Base-by-base conservation (phyloP, 2,329 filamentous ascomycete species). In the Sclerotinia glacialis region DNA sequence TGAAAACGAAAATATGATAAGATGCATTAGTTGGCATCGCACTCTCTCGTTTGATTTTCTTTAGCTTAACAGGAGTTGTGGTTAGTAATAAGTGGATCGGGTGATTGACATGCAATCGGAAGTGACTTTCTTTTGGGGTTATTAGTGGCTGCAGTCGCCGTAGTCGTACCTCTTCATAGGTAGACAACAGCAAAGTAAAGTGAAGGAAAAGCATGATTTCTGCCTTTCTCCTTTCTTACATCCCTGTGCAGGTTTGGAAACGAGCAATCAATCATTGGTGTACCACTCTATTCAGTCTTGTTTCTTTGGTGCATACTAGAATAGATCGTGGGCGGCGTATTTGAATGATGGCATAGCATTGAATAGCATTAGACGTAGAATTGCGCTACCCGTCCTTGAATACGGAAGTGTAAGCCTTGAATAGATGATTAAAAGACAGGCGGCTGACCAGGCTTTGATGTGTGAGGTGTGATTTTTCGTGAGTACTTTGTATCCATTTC, bases 1-100 rank as follows among this genome's bases (percentile, higher is more conserved):
- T 49, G 2, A 49, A 60, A 16, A 42, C 7, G 12, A 46, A 49
- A 37, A 49, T 4, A 49, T 49, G 28, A 49, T 9, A 47, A 23
- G 21, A 49, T 60, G 44, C 56, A 23, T 31, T 34, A 49, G 28
- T 31, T 37, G 26, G 56, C 56, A 60, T 60, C 44, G 28, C 44
- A 37, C 21, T 34, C 3, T 59, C 28, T 60, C 4, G 16, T 49
- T 60, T 59, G 5, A 42, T 31, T 37, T 60, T n/a, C 11, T 9
- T 49, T 60, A 8, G 56, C 12, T 46, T 34, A 23, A 47, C 6
- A 31, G 56, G 56, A 34, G 56, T 59, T 59, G n/a, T 47, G 11
- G n/a, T 46, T 47, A 26, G 56, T 34, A 47, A 46, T 31, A 21
- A 42, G 28, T 31, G 28, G 18, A 46, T 28, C 16, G 40, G 9